These are phyloP conservation scores for Lathyrus tuberosus DNA, from an alignment of 306 rosid genomes.

Conservation along the genomic window DNA sequence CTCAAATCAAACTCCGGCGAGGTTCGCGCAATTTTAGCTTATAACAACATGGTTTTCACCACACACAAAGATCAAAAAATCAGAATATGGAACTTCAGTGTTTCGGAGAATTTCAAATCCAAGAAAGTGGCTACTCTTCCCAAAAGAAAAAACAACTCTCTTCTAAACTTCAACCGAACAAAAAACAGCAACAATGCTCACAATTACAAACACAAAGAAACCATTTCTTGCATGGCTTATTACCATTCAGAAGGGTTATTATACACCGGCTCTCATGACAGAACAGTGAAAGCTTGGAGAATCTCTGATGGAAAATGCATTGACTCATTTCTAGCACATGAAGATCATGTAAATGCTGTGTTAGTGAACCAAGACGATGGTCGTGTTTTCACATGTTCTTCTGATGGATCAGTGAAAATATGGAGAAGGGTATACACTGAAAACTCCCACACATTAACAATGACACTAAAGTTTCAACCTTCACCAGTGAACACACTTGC, in stretches of 20 bases:
- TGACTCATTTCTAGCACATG: constrained; percentile 68
- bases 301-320: constrained; percentile 53
- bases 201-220: constrained; percentile 47
- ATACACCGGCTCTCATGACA: constrained; percentile 69
- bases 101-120: constrained; percentile 52
- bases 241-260: constrained; percentile 69
- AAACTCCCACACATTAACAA: constrained; percentile 70
- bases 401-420: constrained; percentile 67
- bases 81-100: constrained; percentile 61
- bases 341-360: constrained; percentile 50
- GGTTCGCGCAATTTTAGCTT: constrained; percentile 54
- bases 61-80: constrained; percentile 65
- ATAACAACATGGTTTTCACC: constrained; percentile 60
- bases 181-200: constrained; percentile 18
- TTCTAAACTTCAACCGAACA: constrained; percentile 41
- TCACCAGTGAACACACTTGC: constrained; percentile 63
- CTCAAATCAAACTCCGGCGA: constrained; percentile 53
- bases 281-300: constrained; percentile 67
- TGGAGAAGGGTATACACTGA: constrained; percentile 79
- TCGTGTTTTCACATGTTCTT: constrained; percentile 73
- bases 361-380: constrained; percentile 79
- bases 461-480: constrained; percentile 63
- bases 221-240: constrained; percentile 69
- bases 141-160: constrained; percentile 40
- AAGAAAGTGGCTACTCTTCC: constrained; percentile 62